Evolutionary conservation across 345 rosid species (phyloP).

Genomic region (Brassica cretica): DNA sequence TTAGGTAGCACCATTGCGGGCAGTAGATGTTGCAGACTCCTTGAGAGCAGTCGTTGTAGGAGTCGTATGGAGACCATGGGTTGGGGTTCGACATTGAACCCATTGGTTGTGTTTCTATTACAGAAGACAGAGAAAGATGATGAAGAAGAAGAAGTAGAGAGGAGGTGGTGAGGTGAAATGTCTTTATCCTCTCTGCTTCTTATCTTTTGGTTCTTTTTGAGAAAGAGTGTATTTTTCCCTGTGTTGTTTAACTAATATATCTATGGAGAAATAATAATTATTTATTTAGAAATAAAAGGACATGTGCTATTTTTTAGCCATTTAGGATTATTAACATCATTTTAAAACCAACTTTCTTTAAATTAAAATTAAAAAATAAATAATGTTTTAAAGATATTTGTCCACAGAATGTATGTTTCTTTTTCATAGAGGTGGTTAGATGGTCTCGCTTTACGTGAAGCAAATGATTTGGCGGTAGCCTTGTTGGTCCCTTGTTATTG

Average conservation of each 20-base stretch:
- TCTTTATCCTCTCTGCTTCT: slow-evolving; percentile 16
- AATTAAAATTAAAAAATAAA: background rate
- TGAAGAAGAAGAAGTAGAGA: slow-evolving; percentile 1
- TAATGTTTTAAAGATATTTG: background rate
- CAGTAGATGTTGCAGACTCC: slow-evolving; percentile 80
- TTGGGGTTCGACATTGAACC: slow-evolving; percentile 36
- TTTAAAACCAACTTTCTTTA: slow-evolving; percentile 30
- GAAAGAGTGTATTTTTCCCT: slow-evolving; percentile 4
- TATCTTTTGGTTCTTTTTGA: slow-evolving; percentile 16
- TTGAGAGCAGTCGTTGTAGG: slow-evolving; percentile 76
- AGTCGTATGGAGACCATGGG: slow-evolving; percentile 47
- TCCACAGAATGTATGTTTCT: background rate
- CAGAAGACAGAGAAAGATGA: background rate
- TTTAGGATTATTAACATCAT: background rate
- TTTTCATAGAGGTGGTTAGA: background rate
- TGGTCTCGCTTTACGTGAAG: slow-evolving; percentile 24
- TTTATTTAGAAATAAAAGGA: background rate
- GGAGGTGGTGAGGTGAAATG: slow-evolving; percentile 27
- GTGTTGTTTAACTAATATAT: background rate
- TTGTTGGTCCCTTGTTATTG: background rate
- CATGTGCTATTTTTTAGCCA: background rate
- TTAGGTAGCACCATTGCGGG: slow-evolving; percentile 79
- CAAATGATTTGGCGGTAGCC: slow-evolving; percentile 17
- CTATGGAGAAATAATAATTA: background rate
- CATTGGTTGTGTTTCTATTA: slow-evolving; percentile 30